Conservation (phyloP, 2,329 filamentous ascomycete species). For the Lachnellula subtilissima region DNA sequence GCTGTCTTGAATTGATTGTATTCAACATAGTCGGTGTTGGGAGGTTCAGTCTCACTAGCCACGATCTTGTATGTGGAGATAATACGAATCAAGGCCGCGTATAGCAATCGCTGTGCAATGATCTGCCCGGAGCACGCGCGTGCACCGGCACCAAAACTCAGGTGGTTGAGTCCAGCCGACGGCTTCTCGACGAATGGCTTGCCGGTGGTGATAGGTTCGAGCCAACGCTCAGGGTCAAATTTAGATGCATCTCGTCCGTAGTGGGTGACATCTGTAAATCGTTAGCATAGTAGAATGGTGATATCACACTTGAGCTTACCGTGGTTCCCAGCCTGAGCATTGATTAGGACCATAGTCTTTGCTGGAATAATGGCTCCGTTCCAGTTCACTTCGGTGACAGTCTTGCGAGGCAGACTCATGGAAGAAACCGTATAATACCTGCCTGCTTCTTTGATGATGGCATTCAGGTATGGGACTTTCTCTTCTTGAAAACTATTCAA, state of each 20-base stretch:
- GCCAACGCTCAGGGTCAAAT: conserved; percentile 60
- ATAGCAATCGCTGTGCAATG: conserved; percentile 47
- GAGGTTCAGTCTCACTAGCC: conserved; percentile 43
- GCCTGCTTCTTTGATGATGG: conserved; percentile 48
- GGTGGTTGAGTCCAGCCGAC: conserved; percentile 34
- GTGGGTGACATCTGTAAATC: conserved; percentile 39
- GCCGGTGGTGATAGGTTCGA: conserved; percentile 39
- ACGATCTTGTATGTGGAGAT: conserved; percentile 46
- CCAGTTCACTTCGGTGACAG: conserved; percentile 46
- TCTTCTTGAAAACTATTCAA: conserved; percentile 39
- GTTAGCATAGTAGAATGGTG: background rate
- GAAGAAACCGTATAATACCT: conserved; percentile 49
- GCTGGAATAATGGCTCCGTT: conserved; percentile 46
- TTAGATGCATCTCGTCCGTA: conserved; percentile 41
- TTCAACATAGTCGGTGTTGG: conserved; percentile 58
- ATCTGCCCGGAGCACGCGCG: conserved; percentile 47
- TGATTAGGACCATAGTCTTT: conserved; percentile 51
- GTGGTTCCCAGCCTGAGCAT: conserved; percentile 51
- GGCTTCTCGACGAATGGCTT: conserved; percentile 33
- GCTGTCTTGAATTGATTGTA: conserved; percentile 58
- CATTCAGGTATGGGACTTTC: conserved; percentile 43
- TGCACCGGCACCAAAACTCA: conserved; percentile 49
- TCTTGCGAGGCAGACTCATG: conserved; percentile 49
- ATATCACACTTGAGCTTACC: conserved; percentile 48
- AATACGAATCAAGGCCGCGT: conserved; percentile 45